phyloP scores from a whole-genome alignment of 2,329 filamentous ascomycete species.

The Sarocladium kiliense region DNA sequence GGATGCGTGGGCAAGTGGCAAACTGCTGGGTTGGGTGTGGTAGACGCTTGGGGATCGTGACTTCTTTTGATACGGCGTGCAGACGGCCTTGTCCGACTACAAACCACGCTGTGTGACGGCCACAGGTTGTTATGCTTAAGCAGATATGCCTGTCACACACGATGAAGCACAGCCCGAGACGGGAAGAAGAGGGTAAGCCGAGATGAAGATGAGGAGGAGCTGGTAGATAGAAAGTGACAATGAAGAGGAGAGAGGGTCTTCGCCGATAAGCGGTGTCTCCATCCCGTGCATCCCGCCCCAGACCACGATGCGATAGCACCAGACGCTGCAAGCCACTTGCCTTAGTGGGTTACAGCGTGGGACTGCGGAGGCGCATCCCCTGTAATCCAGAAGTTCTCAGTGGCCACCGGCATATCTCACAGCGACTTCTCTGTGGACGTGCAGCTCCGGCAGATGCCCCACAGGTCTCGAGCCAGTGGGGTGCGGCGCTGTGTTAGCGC shows the following conservation, averaged over 20 bases:
- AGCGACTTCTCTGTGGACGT: neutral
- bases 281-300: slow-evolving; percentile 3
- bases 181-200: too few species aligned
- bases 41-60: neutral
- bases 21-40: too few species aligned
- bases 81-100: neutral
- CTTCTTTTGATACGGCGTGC: neutral
- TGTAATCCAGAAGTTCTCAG: neutral
- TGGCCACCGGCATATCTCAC: neutral
- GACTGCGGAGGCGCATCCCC: neutral
- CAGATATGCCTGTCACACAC: neutral
- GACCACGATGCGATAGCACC: slow-evolving; percentile 2
- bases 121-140: neutral
- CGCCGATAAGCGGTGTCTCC: slow-evolving; percentile 2
- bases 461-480: neutral
- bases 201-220: neutral
- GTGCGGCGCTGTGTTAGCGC: neutral
- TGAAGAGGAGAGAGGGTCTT: slow-evolving; percentile 4
- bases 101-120: neutral
- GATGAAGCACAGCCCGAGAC: too few species aligned
- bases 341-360: neutral
- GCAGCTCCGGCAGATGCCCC: neutral
- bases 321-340: neutral
- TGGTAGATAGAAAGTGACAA: neutral
- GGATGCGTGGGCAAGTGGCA: too few species aligned